A percentile compares a stretch with the other conserved stretches of the same genome.
phyloP scores from a whole-genome alignment of 2,329 filamentous ascomycete species.

The Aspergillus pseudoglaucus region DNA sequence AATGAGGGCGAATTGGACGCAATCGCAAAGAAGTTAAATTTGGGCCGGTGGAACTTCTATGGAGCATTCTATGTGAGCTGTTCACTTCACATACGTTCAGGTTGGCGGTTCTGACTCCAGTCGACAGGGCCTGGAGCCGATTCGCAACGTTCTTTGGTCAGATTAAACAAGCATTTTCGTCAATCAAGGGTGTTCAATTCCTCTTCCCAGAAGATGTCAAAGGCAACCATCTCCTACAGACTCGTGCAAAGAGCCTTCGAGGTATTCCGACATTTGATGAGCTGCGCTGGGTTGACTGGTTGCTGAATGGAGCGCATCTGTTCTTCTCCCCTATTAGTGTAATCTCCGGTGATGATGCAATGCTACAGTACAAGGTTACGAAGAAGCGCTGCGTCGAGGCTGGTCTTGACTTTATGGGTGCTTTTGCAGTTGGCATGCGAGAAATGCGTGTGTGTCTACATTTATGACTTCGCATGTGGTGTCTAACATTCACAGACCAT shows the following conservation, averaged over 20 bases:
- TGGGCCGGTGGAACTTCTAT: conserved; percentile 49
- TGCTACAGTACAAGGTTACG: conserved; percentile 39
- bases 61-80: conserved; percentile 24
- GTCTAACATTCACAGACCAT: conserved; percentile 29
- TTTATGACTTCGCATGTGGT: neutral
- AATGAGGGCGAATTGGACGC: conserved; percentile 36
- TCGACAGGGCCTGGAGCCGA: conserved; percentile 31
- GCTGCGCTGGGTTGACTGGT: conserved; percentile 45
- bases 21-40: conserved; percentile 35
- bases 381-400: conserved; percentile 34
- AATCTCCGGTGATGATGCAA: conserved; percentile 44
- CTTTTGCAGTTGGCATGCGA: conserved; percentile 46
- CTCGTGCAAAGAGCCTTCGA: conserved; percentile 17
- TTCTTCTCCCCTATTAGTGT: conserved; percentile 50
- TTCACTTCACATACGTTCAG: too few relatives aligned
- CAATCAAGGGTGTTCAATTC: conserved; percentile 39
- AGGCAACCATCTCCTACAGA: conserved; percentile 24
- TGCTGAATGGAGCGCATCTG: conserved; percentile 47
- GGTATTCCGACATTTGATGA: conserved; percentile 26
- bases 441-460: conserved; percentile 39
- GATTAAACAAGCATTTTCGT: conserved; percentile 40
- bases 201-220: conserved; percentile 38
- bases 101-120: too few relatives aligned
- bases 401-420: conserved; percentile 47
- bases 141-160: conserved; percentile 31